Evolutionary conservation across 148 eudicot genomes (phyloP).

Genomic region (Cornus kousa): DNA sequence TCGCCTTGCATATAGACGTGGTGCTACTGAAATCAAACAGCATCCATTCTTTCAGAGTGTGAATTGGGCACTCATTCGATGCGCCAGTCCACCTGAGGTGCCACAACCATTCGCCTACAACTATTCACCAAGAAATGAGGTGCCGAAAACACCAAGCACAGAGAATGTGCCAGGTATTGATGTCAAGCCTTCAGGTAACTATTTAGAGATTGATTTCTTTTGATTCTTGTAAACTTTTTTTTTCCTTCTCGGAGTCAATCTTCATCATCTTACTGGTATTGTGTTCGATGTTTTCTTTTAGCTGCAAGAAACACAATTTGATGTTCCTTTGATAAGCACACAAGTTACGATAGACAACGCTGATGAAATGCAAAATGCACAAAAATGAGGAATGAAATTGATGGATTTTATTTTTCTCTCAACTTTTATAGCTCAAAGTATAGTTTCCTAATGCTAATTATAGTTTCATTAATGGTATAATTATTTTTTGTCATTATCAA

Average conservation of each 20-base stretch:
- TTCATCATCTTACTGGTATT: slow-evolving; percentile 1
- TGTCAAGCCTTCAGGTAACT: slow-evolving; percentile 71
- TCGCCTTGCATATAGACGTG: slow-evolving; percentile 89
- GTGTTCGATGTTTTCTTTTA: slow-evolving; percentile 9
- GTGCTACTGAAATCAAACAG: slow-evolving; percentile 93
- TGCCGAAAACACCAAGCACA: slow-evolving; percentile 9
- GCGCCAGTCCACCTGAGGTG: slow-evolving; percentile 78
- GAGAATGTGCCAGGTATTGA: slow-evolving; percentile 44
- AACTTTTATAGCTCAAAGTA: neutral
- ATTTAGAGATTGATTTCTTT: slow-evolving; percentile 84
- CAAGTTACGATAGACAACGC: neutral
- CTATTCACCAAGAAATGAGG: neutral
- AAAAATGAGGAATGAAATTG: slow-evolving; percentile 15
- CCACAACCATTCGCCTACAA: slow-evolving; percentile 38
- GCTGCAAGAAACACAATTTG: slow-evolving; percentile 1
- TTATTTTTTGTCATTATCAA: neutral
- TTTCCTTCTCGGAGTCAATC: neutral
- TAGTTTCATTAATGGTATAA: neutral
- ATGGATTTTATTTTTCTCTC: neutral
- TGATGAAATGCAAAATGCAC: slow-evolving; percentile 17
- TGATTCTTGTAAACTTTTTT: slow-evolving; percentile 27
- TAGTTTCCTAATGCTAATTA: slow-evolving; percentile 5
- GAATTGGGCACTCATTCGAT: slow-evolving; percentile 93
- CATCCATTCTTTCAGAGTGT: slow-evolving; percentile 93
- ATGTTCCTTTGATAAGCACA: slow-evolving; percentile 3